A percentile compares a stretch with the other conserved stretches of the same genome.
phyloP scores from a whole-genome alignment of 2,329 filamentous ascomycete genomes.

The Talaromyces sp. region DNA sequence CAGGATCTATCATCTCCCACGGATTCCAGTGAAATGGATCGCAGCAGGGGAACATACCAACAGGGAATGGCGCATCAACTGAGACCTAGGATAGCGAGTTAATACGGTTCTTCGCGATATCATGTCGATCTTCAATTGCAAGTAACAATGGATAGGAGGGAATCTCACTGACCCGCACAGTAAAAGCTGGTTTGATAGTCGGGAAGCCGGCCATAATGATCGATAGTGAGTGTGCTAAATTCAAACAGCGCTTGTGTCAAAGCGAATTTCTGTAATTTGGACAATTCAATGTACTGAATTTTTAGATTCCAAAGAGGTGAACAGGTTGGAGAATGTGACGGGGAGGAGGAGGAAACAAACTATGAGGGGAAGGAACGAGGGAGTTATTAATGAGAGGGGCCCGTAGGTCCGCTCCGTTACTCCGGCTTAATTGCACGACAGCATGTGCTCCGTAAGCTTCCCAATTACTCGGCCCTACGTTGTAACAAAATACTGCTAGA shows the following conservation, averaged over 20 bases:
- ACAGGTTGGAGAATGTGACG: background rate
- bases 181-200: slow-evolving; percentile 40
- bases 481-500: too few relatives aligned
- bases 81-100: slow-evolving; percentile 25
- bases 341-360: background rate
- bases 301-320: background rate
- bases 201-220: slow-evolving; percentile 37
- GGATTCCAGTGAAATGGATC: background rate
- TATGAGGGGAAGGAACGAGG: background rate
- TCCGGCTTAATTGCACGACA: background rate
- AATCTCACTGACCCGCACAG: slow-evolving; percentile 29
- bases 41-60: slow-evolving; percentile 27
- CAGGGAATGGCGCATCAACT: slow-evolving; percentile 28
- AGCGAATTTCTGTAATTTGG: background rate
- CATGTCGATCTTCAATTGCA: background rate
- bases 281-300: background rate
- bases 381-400: too few relatives aligned
- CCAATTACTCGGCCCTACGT: background rate
- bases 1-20: background rate
- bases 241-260: background rate
- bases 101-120: background rate
- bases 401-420: too few relatives aligned
- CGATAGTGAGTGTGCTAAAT: background rate
- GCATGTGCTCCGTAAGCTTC: background rate
- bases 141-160: background rate